Evolutionary conservation across 2,329 filamentous ascomycete genomes (phyloP).

Genomic region (Fusarium metavorans): DNA sequence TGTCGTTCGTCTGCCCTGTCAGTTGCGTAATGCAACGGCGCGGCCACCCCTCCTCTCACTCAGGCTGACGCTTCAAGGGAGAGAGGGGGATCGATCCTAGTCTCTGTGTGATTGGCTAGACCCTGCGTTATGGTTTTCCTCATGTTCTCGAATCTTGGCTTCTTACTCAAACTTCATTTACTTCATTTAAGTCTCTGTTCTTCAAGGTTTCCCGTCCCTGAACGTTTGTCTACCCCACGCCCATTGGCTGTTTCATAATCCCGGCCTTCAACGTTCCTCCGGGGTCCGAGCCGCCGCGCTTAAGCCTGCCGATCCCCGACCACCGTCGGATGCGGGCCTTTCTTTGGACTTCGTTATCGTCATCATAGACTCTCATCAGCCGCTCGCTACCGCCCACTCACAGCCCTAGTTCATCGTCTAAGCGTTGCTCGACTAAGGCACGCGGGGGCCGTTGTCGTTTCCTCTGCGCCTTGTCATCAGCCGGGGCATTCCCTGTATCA

Average conservation of each 20-base stretch:
- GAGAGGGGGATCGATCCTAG: background rate
- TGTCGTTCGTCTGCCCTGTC: background rate
- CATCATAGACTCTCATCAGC: slow-evolving; percentile 31
- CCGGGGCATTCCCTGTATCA: slow-evolving; percentile 9
- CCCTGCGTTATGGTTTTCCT: background rate
- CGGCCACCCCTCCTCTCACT: background rate
- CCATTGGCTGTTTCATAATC: background rate
- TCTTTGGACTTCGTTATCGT: slow-evolving; percentile 2
- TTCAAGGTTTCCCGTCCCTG: background rate
- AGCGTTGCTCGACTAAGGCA: slow-evolving; percentile 11
- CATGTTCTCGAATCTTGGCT: background rate
- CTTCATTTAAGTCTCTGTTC: background rate
- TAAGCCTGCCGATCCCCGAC: background rate
- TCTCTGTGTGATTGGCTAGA: background rate
- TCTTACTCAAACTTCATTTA: background rate
- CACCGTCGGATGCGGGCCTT: background rate
- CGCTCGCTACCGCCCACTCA: slow-evolving; percentile 31
- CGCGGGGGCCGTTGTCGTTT: slow-evolving; percentile 23
- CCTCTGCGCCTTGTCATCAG: slow-evolving; percentile 1
- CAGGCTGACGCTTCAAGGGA: background rate
- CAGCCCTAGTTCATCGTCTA: slow-evolving; percentile 3
- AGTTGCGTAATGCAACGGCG: background rate
- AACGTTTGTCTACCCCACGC: background rate
- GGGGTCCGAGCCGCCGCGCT: background rate
- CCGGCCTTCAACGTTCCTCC: background rate